These are phyloP conservation scores for Alternaria atra DNA, from an alignment of 2,329 filamentous ascomycete genomes.

Conservation along the genomic window DNA sequence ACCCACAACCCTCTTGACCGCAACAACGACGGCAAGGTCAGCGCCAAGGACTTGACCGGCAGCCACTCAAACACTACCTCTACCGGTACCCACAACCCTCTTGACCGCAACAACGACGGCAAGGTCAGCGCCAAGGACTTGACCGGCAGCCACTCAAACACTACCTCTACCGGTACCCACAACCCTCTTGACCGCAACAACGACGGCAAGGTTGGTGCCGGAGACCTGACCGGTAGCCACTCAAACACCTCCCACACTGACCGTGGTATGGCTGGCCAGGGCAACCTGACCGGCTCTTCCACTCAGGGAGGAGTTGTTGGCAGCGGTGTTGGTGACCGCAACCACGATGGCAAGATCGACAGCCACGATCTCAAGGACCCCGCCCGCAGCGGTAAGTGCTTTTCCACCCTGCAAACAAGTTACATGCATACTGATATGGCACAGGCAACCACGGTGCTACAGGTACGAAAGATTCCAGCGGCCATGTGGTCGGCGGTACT, in stretches of 20 bases:
- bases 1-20: constrained; percentile 18
- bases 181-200: constrained; percentile 21
- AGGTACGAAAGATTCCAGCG: constrained; percentile 13
- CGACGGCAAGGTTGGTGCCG: constrained; percentile 6
- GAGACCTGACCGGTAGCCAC: constrained; percentile 15
- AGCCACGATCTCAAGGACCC: constrained; percentile 11
- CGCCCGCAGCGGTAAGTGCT: constrained; percentile 9
- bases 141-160: constrained; percentile 10
- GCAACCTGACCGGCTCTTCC: constrained; percentile 11
- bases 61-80: constrained; percentile 3
- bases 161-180: neutral
- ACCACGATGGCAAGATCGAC: constrained; percentile 12
- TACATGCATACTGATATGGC: neutral
- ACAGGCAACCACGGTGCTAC: constrained; percentile 16
- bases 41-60: constrained; percentile 15
- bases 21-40: constrained; percentile 13
- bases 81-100: constrained; percentile 12
- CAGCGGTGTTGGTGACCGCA: constrained; percentile 4
- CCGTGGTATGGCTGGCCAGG: constrained; percentile 10
- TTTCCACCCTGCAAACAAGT: no score
- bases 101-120: constrained; percentile 19
- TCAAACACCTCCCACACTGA: constrained; percentile 9
- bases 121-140: constrained; percentile 12
- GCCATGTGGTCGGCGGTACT: constrained; percentile 12
- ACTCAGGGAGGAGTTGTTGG: constrained; percentile 5